These are phyloP conservation scores for Garcia nutans DNA, from an alignment of 345 rosid species.

Conservation along the genomic window DNA sequence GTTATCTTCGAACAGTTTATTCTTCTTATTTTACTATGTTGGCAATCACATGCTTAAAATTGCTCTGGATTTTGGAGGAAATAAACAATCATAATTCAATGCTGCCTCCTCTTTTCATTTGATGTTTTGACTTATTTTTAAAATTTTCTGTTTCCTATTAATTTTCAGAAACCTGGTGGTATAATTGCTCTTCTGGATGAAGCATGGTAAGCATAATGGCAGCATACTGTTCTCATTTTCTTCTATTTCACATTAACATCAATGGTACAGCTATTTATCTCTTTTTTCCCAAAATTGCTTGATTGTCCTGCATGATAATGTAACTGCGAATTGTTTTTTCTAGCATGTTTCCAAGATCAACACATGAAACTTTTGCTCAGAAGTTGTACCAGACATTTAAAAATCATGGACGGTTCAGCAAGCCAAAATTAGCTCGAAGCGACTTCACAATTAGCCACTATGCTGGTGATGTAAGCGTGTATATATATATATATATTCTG, in stretches of 20 bases:
- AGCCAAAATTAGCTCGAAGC: constrained; percentile 91
- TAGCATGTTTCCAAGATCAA: constrained; percentile 99
- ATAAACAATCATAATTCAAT: neutral
- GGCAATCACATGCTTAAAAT: constrained; percentile 11
- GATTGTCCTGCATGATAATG: constrained; percentile 20
- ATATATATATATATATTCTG: too few species aligned
- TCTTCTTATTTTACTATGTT: neutral
- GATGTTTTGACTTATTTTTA: neutral
- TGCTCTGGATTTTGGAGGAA: neutral
- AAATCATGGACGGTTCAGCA: constrained; percentile 83
- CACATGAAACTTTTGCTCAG: constrained; percentile 97
- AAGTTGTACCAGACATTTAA: constrained; percentile 95
- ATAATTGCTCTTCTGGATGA: constrained; percentile 97
- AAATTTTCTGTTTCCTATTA: constrained; percentile 5
- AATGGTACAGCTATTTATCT: too few species aligned
- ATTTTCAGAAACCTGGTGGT: constrained; percentile 98
- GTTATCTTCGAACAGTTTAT: neutral
- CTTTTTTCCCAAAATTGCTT: neutral
- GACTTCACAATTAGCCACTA: constrained; percentile 98
- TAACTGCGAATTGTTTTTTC: constrained; percentile 31
- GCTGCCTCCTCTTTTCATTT: neutral
- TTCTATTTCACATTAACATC: neutral
- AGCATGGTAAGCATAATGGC: constrained; percentile 73
- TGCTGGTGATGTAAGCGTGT: constrained; percentile 89
- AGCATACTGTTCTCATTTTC: constrained; percentile 7